Evolutionary conservation across 192 early-diverging fungal species (phyloP), one percentile per base, ranked within the genome.

Genomic region (Backusella mclennaniae): DNA sequence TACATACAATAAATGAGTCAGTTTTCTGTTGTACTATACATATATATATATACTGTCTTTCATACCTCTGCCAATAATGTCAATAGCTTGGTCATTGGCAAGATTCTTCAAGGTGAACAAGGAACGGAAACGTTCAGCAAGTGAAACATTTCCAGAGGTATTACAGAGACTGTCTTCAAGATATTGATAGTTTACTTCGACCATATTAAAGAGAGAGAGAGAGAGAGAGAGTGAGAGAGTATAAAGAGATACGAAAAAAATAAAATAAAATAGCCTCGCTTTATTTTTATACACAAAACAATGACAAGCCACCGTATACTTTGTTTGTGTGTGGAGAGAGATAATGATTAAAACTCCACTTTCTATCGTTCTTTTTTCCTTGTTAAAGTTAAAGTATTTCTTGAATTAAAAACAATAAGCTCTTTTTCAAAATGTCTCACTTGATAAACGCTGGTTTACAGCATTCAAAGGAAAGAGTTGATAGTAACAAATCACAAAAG

Each of bases 41-140:
- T n/a, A 11, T 29, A 38, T n/a, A 72, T n/a, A 72, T 42, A 52
- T 21, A 52, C 15, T 44, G 14, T 39, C 38, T 39, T 39, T 39
- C 42, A 44, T 84, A 92, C 91, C 93, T 81, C 93, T 86, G 78
- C 88, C 89, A 77, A 99, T 93, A 77, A 96, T 94, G 56, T 96
- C 90, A 39, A 96, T 92, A 39, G 92, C 87, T 26, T 83, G 76
- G 67, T 91, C 83, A 79, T 91, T 91, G 52, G 88, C 89, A 46
- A 97, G 82, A 72, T 88, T 87, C 86, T 97, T 97, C 66, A 99
- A 89, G 33, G 94, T 94, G 83, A 99, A 99, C 56, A 99, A 86
- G 14, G 95, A 94, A 46, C 97, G 90, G 87, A 97, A 99, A 56
- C 97, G 91, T 80, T 94, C 88, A 38, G 90, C 87, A 33, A 99